These are phyloP conservation scores for Suhomyces terraborum DNA, from an alignment of 1,139 yeast genomes.

Conservation along the genomic window DNA sequence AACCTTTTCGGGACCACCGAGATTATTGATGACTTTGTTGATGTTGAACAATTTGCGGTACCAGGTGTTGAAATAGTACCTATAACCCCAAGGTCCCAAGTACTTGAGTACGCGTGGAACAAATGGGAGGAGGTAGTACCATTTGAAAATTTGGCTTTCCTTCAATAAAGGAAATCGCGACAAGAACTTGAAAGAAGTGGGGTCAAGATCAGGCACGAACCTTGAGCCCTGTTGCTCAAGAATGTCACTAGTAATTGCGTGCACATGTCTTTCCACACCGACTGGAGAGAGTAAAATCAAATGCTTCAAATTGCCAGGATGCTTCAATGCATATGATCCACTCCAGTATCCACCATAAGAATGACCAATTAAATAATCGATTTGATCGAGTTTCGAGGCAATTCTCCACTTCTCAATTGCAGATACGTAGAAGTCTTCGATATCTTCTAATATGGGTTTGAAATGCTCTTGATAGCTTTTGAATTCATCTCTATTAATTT, in stretches of 20 bases:
- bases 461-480: constrained; percentile 38
- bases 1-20: constrained; percentile 34
- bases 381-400: constrained; percentile 31
- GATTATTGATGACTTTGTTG: constrained; percentile 40
- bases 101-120: constrained; percentile 46
- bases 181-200: constrained; percentile 39
- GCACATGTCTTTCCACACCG: constrained; percentile 77
- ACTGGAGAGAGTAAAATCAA: constrained; percentile 84
- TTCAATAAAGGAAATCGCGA: constrained; percentile 49
- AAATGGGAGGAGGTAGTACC: constrained; percentile 48
- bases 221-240: constrained; percentile 13
- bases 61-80: constrained; percentile 46
- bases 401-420: constrained; percentile 46
- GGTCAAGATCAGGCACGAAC: constrained; percentile 40
- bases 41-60: constrained; percentile 47
- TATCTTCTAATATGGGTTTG: constrained; percentile 41
- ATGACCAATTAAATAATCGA: constrained; percentile 48
- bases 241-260: constrained; percentile 52
- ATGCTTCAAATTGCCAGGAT: constrained; percentile 62
- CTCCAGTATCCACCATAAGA: constrained; percentile 53
- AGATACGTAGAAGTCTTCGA: constrained; percentile 39
- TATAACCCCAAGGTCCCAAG: constrained; percentile 56
- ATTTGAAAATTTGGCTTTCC: constrained; percentile 27
- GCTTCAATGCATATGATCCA: constrained; percentile 39
- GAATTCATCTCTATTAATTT: constrained; percentile 31